Percentiles rank a stretch among this genome's conserved stretches.
Evolutionary conservation across 2,329 filamentous ascomycete genomes (phyloP).

Genomic region (Aureobasidium leucospermi): DNA sequence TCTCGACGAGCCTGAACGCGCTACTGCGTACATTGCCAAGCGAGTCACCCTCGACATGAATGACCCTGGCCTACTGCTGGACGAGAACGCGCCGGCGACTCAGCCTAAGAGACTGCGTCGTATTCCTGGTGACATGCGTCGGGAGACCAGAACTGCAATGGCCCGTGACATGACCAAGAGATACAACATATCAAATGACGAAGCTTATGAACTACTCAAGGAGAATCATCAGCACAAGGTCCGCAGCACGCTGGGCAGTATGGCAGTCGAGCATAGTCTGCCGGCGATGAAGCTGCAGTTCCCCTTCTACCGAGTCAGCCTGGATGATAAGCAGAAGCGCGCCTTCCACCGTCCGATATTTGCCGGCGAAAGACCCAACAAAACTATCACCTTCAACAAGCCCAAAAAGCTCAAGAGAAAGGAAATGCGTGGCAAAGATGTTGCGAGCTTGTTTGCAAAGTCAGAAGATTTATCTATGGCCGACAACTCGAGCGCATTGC

Average conservation of each 20-base stretch:
- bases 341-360: conserved; percentile 80
- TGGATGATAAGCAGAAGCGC: conserved; percentile 63
- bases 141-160: conserved; percentile 60
- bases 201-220: conserved; percentile 90
- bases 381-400: conserved; percentile 65
- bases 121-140: conserved; percentile 50
- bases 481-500: conserved; percentile 79
- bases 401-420: conserved; percentile 72
- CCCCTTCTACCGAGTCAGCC: conserved; percentile 89
- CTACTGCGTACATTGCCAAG: conserved; percentile 66
- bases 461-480: conserved; percentile 78
- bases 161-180: conserved; percentile 68
- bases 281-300: conserved; percentile 86
- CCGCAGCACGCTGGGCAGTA: conserved; percentile 80
- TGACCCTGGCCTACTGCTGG: conserved; percentile 78
- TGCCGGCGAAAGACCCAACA: conserved; percentile 48
- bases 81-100: conserved; percentile 62
- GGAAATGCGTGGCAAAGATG: conserved; percentile 69
- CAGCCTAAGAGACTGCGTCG: conserved; percentile 49
- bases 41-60: conserved; percentile 78
- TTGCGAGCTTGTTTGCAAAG: conserved; percentile 68
- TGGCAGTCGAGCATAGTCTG: conserved; percentile 90
- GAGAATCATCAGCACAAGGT: conserved; percentile 97
- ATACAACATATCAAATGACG: conserved; percentile 95
- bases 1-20: conserved; percentile 72